Percentiles rank a stretch among this genome's conserved stretches.
phyloP scores from a whole-genome alignment of 768 basidiomycete species.

The Termitomyces titanicus region DNA sequence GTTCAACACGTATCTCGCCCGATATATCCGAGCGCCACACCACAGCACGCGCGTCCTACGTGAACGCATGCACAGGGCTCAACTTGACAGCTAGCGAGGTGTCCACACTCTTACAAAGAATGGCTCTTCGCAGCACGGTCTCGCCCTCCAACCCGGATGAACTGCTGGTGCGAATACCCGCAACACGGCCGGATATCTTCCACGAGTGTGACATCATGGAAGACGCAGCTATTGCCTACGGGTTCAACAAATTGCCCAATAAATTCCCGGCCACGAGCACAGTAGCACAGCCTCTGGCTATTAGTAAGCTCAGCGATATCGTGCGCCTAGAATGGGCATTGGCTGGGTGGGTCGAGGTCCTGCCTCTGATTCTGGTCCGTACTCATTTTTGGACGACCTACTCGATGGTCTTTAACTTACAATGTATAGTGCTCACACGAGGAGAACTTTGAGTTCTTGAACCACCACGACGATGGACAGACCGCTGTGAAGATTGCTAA shows the following conservation, averaged over 20 bases:
- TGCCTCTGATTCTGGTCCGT: slow-evolving; percentile 89
- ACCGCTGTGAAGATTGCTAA: slow-evolving; percentile 91
- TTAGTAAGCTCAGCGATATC: slow-evolving; percentile 88
- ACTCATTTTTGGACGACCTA: background rate
- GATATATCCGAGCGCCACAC: slow-evolving; percentile 72
- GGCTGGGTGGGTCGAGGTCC: slow-evolving; percentile 94
- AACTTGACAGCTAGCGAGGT: slow-evolving; percentile 63
- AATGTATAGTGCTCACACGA: slow-evolving; percentile 86
- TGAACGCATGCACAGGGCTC: slow-evolving; percentile 95
- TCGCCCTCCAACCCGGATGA: slow-evolving; percentile 60
- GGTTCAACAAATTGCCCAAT: slow-evolving; percentile 93
- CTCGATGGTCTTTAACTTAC: background rate
- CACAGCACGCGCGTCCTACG: slow-evolving; percentile 79
- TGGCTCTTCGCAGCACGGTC: slow-evolving; percentile 66
- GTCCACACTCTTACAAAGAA: slow-evolving; percentile 70
- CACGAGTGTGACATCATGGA: slow-evolving; percentile 99
- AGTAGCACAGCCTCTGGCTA: slow-evolving; percentile 86
- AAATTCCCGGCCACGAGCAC: slow-evolving; percentile 93
- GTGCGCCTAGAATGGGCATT: slow-evolving; percentile 89
- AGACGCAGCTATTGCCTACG: slow-evolving; percentile 95
- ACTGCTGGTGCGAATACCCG: slow-evolving; percentile 74
- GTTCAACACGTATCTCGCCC: slow-evolving; percentile 72
- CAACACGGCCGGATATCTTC: slow-evolving; percentile 97
- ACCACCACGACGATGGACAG: slow-evolving; percentile 77
- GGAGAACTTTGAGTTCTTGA: slow-evolving; percentile 95